Conservation (phyloP, 495 filamentous ascomycete species). For the Neurospora sp. region DNA sequence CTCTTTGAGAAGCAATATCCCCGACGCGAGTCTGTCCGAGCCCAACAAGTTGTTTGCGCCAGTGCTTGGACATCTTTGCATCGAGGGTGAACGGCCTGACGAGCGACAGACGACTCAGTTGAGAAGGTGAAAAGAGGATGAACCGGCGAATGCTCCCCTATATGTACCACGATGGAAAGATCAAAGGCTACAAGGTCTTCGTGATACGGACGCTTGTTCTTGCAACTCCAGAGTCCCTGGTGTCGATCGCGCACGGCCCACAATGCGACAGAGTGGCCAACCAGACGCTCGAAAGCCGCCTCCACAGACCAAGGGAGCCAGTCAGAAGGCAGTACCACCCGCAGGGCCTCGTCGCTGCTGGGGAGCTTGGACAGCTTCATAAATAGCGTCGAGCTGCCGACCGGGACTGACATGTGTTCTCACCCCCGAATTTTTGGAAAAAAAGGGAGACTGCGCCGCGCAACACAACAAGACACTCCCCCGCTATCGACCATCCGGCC, state of each 20-base stretch:
- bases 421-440: slow-evolving; percentile 20
- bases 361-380: slow-evolving; percentile 21
- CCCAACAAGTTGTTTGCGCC: background rate
- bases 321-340: slow-evolving; percentile 22
- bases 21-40: background rate
- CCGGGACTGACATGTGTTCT: slow-evolving; percentile 29
- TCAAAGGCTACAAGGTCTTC: background rate
- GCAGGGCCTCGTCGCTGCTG: background rate
- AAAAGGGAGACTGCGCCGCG: slow-evolving; percentile 15
- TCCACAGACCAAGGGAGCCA: slow-evolving; percentile 18
- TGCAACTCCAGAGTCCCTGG: slow-evolving; percentile 3
- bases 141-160: background rate
- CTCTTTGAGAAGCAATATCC: background rate
- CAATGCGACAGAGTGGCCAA: slow-evolving; percentile 12
- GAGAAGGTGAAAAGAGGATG: background rate
- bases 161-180: background rate
- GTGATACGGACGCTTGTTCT: background rate
- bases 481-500: slow-evolving; percentile 4
- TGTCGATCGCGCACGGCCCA: slow-evolving; percentile 18
- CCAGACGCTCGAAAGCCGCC: slow-evolving; percentile 8
- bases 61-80: background rate
- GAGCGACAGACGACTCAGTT: background rate
- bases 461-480: slow-evolving; percentile 10
- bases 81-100: background rate
- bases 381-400: slow-evolving; percentile 31